Conservation (phyloP, 306 rosid genomes). For the Abrus precatorius region DNA sequence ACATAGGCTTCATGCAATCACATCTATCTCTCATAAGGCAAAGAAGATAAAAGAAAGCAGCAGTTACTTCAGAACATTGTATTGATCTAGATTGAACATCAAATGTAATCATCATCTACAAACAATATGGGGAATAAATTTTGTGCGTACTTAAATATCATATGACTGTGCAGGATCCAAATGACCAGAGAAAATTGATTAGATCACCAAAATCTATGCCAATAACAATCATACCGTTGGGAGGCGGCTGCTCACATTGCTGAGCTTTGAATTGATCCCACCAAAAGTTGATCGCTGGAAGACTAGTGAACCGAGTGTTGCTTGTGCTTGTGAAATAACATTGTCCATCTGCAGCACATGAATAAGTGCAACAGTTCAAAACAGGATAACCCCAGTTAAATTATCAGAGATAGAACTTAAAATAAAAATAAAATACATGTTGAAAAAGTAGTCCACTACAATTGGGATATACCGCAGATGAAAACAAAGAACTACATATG, state of each 20-base stretch:
- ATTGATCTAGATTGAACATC: neutral
- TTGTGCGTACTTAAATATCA: neutral
- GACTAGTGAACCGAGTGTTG: constrained; percentile 79
- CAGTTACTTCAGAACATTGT: neutral
- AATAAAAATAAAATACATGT: neutral
- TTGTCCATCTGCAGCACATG: constrained; percentile 64
- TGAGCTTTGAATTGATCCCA: constrained; percentile 83
- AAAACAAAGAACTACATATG: no score
- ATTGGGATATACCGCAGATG: neutral
- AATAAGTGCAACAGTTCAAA: constrained; percentile 13
- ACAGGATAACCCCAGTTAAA: constrained; percentile 12
- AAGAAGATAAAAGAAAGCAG: no score
- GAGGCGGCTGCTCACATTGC: constrained; percentile 83
- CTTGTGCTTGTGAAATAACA: constrained; percentile 87
- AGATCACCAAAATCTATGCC: constrained; percentile 4
- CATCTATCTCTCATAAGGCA: no score
- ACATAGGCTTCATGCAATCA: no score
- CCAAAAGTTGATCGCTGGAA: constrained; percentile 83
- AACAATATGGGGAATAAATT: no score
- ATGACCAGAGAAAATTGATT: neutral
- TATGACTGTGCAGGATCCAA: neutral
- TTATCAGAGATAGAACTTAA: neutral
- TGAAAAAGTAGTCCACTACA: neutral
- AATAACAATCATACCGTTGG: constrained; percentile 65
- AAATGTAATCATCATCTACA: neutral